These are phyloP conservation scores for Gleditsia sinensis DNA, from an alignment of 306 rosid species.

Conservation along the genomic window DNA sequence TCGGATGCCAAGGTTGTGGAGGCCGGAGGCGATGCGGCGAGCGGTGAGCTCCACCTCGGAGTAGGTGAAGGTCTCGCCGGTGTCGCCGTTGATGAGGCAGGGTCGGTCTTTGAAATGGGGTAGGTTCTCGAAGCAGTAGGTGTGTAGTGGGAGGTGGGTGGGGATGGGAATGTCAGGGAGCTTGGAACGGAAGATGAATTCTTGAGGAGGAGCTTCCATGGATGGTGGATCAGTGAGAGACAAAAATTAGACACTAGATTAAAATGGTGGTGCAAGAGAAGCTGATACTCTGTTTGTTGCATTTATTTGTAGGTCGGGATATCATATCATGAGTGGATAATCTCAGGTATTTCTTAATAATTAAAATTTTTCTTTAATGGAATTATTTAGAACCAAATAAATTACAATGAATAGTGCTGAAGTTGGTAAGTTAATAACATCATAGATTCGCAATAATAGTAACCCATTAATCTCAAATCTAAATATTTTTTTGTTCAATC, in stretches of 20 bases:
- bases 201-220: background rate
- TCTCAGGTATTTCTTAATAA: too few species aligned
- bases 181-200: conserved; percentile 76
- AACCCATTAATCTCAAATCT: too few species aligned
- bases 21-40: conserved; percentile 61
- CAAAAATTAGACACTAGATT: background rate
- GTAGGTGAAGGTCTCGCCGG: conserved; percentile 54
- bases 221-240: background rate
- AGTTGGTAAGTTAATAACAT: too few species aligned
- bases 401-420: too few species aligned
- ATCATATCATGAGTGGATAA: too few species aligned
- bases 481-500: too few species aligned
- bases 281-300: too few species aligned
- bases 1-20: conserved; percentile 51
- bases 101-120: conserved; percentile 55
- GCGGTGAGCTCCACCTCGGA: conserved; percentile 59
- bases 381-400: too few species aligned
- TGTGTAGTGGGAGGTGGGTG: conserved; percentile 72
- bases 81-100: conserved; percentile 66
- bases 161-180: conserved; percentile 80
- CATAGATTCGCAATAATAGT: too few species aligned
- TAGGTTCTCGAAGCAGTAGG: conserved; percentile 70
- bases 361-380: too few species aligned
- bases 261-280: too few species aligned
- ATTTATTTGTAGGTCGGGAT: background rate